phyloP scores from a whole-genome alignment of 2,329 filamentous ascomycete genomes.

The Colletotrichum truncatum region DNA sequence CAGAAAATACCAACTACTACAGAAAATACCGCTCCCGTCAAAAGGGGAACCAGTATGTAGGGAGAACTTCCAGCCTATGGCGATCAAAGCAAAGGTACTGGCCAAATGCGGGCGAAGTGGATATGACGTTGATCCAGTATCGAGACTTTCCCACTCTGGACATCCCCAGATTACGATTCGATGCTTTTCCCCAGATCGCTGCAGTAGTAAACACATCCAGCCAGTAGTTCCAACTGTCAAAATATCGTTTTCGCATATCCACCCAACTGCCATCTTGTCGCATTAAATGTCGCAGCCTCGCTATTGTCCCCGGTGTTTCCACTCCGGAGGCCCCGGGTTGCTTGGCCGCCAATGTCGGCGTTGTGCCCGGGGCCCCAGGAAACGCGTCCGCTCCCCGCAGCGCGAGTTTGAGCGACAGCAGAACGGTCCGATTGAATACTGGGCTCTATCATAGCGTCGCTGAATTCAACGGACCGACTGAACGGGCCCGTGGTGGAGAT shows the following conservation, averaged over 20 bases:
- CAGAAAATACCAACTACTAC: too few species aligned
- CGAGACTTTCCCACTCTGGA: too few species aligned
- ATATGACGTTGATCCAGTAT: too few species aligned
- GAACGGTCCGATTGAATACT: slow-evolving; percentile 23
- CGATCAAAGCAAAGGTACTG: too few species aligned
- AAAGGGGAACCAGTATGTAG: too few species aligned
- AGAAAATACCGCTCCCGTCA: too few species aligned
- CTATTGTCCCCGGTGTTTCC: not conserved
- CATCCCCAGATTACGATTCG: too few species aligned
- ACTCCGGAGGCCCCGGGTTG: slow-evolving; percentile 11
- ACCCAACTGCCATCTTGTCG: not conserved
- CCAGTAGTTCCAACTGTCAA: too few species aligned
- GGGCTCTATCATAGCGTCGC: slow-evolving; percentile 4
- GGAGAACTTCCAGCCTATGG: too few species aligned
- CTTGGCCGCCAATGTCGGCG: not conserved
- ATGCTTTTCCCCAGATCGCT: too few species aligned
- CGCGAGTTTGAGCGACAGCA: not conserved
- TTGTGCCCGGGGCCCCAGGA: slow-evolving; percentile 17
- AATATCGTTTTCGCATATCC: not conserved
- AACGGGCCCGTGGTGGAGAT: slow-evolving; percentile 14
- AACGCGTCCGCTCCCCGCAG: slow-evolving; percentile 2
- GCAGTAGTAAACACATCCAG: too few species aligned
- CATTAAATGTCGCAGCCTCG: not conserved
- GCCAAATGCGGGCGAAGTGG: too few species aligned
- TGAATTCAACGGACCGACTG: slow-evolving; percentile 27